Evolutionary conservation across 805 yeast genomes (phyloP).

Genomic region (Metschnikowia picachoensis): DNA sequence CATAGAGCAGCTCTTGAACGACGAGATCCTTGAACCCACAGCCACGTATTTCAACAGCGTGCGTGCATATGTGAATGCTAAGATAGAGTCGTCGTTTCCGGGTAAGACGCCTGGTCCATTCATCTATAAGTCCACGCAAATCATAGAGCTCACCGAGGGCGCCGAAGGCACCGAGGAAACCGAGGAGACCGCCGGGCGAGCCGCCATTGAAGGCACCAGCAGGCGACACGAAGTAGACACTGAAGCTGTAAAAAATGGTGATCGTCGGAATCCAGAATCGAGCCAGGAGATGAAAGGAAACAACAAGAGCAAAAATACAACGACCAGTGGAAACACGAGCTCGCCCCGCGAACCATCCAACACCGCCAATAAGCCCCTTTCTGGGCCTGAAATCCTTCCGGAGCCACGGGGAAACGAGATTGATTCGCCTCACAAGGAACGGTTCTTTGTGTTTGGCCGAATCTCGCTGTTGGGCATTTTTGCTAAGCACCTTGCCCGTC

Average conservation of each 20-base stretch:
- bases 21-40: slow-evolving; percentile 41
- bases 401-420: no score
- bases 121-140: slow-evolving; percentile 6
- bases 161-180: background rate
- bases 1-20: slow-evolving; percentile 32
- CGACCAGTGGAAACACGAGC: no score
- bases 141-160: slow-evolving; percentile 2
- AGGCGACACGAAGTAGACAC: background rate
- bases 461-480: slow-evolving; percentile 2
- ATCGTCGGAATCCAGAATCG: no score
- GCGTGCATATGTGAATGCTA: background rate
- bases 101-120: background rate
- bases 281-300: no score
- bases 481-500: slow-evolving; percentile 1
- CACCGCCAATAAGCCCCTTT: no score
- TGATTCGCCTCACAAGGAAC: no score
- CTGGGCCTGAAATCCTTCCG: no score
- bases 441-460: background rate
- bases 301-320: no score
- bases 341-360: no score
- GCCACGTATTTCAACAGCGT: slow-evolving; percentile 19
- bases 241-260: no score
- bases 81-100: slow-evolving; percentile 4
- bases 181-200: background rate
- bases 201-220: background rate